These are phyloP conservation scores for Vanderwaltozyma verrucispora DNA, from an alignment of 805 yeast genomes.

Conservation along the genomic window DNA sequence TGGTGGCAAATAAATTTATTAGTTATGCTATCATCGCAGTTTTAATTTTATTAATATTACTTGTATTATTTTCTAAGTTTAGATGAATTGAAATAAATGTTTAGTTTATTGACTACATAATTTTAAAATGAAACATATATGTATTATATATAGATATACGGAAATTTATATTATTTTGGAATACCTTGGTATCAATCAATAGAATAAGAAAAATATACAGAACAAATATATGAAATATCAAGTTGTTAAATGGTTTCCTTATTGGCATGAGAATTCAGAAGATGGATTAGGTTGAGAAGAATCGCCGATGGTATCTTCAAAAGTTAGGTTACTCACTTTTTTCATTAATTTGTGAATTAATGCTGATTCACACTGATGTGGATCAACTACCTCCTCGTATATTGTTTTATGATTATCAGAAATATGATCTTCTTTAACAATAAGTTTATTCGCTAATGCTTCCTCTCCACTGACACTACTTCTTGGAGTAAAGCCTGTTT, in stretches of 20 bases:
- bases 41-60: conserved; percentile 64
- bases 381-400: background rate
- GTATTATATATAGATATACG: background rate
- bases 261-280: conserved; percentile 4
- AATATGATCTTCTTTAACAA: too few relatives aligned
- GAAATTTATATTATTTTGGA: background rate
- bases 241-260: background rate
- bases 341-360: conserved; percentile 1
- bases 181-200: too few relatives aligned
- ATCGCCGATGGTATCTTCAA: background rate
- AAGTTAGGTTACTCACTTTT: background rate
- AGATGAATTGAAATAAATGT: conserved; percentile 28
- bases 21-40: conserved; percentile 89
- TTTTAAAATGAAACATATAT: too few relatives aligned
- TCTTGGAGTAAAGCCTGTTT: conserved; percentile 17
- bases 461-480: conserved; percentile 11
- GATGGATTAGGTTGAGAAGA: background rate
- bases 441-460: background rate
- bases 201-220: background rate
- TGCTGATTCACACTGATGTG: conserved; percentile 1
- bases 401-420: background rate
- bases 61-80: conserved; percentile 79
- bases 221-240: too few relatives aligned
- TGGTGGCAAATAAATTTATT: conserved; percentile 83
- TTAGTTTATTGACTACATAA: too few relatives aligned